phyloP scores from a whole-genome alignment of 306 rosid genomes.

The Inga leiocalycina region DNA sequence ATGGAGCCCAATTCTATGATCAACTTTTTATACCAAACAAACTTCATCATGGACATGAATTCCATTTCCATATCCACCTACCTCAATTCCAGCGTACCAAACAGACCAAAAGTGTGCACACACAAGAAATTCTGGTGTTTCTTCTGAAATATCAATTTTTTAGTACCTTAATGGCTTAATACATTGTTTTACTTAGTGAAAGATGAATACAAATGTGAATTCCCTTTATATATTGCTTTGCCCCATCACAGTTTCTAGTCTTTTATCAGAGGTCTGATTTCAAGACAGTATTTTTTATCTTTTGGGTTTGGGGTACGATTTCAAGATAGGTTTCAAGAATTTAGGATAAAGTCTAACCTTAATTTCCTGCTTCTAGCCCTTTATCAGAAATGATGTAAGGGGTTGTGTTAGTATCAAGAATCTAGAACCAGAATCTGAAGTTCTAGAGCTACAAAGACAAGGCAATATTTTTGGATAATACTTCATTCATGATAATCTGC shows the following conservation, averaged over 20 bases:
- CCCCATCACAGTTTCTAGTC: neutral
- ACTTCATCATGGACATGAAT: too few relatives aligned
- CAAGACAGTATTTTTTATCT: neutral
- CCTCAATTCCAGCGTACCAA: too few relatives aligned
- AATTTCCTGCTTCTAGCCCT: slow-evolving; percentile 12
- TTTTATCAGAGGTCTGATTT: slow-evolving; percentile 9
- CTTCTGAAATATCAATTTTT: neutral
- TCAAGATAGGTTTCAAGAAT: neutral
- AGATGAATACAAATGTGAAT: slow-evolving; percentile 30
- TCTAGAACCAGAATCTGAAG: too few relatives aligned
- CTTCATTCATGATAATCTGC: too few relatives aligned
- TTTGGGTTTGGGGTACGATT: neutral
- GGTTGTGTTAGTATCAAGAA: neutral
- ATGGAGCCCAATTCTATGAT: too few relatives aligned
- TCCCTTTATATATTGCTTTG: neutral
- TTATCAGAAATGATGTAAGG: neutral
- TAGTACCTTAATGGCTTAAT: neutral
- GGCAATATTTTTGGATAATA: too few relatives aligned
- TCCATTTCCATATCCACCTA: too few relatives aligned
- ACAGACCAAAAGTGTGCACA: too few relatives aligned
- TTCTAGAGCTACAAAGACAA: too few relatives aligned
- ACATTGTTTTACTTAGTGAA: slow-evolving; percentile 16
- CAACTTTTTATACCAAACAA: too few relatives aligned
- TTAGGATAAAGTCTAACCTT: neutral
- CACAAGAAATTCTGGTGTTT: slow-evolving; percentile 9